These are phyloP conservation scores for Epichloe elymi DNA, from an alignment of 2,329 filamentous ascomycete genomes.

Conservation along the genomic window DNA sequence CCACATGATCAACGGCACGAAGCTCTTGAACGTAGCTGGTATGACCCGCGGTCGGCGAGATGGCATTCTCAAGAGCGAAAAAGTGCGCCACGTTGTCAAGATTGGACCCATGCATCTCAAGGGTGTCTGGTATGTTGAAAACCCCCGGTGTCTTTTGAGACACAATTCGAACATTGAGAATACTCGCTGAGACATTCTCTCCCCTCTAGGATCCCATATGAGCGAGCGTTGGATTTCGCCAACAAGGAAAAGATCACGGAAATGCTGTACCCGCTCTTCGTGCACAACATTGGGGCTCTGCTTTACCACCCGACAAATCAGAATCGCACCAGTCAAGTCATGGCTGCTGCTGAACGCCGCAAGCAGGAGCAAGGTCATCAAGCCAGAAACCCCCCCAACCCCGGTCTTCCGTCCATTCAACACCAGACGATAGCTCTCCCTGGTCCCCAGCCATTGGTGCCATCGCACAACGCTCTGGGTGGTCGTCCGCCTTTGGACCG, in stretches of 20 bases:
- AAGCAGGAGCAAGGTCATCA: slow-evolving; percentile 56
- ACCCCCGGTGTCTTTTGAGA: slow-evolving; percentile 7
- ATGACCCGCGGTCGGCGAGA: slow-evolving; percentile 95
- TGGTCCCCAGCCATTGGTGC: slow-evolving; percentile 38
- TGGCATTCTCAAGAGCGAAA: slow-evolving; percentile 95
- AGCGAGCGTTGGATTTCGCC: slow-evolving; percentile 92
- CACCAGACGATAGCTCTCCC: slow-evolving; percentile 51
- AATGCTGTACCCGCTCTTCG: slow-evolving; percentile 85
- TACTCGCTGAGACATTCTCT: slow-evolving; percentile 13
- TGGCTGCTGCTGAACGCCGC: slow-evolving; percentile 70
- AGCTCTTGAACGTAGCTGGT: slow-evolving; percentile 88
- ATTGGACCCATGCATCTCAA: slow-evolving; percentile 99
- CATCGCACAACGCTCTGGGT: slow-evolving; percentile 57
- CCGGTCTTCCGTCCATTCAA: slow-evolving; percentile 53
- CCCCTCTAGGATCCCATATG: slow-evolving; percentile 75
- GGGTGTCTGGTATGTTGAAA: slow-evolving; percentile 69
- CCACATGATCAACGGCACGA: slow-evolving; percentile 98
- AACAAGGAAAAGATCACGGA: slow-evolving; percentile 99
- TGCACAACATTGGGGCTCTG: slow-evolving; percentile 89
- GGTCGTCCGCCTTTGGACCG: slow-evolving; percentile 66
- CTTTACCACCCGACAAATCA: slow-evolving; percentile 91
- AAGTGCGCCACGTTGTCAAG: slow-evolving; percentile 92
- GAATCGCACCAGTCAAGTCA: slow-evolving; percentile 67
- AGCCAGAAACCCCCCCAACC: slow-evolving; percentile 44
- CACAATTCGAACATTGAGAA: background rate